Base-by-base conservation (phyloP, 352 stramenopile genomes). In the Pythium utonaiense region DNA sequence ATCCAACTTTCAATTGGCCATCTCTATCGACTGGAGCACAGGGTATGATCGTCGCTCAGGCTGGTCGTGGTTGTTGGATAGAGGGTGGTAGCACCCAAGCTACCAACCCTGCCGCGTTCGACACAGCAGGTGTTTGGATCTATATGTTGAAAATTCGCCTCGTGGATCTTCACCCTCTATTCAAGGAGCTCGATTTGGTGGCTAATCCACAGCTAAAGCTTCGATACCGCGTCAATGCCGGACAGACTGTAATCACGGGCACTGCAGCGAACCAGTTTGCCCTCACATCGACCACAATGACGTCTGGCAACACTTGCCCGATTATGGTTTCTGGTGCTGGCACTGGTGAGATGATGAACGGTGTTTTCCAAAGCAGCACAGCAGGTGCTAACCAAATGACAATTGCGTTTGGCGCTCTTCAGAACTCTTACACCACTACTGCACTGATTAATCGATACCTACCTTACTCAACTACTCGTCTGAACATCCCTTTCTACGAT, bases 401-500 rank as follows among this genome's bases (percentile, higher is more conserved):
- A 19, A 24, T 47, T n/a, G 8, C 6, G n/a, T 47, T 69, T 47
- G 62, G 53, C 36, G 24, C 54, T 41, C 19, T 69, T 13, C 45
- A 55, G 22, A 64, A 63, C 41, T 17, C 17, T 36, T 51, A 56
- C 10, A 55, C 62, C n/a, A 45, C 44, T 42, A 41, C 30, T 17
- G 10, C 44, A 3, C 19, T 24, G 14, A 45, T 52, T 57, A 38
- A 30, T 47, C 3, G 17, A 34, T 63, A 57, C 34, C 40, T 60
- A 25, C 53, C 62, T 22, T 64, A 48, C 33, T 55, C 53, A 6
- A 64, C 53, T 25, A 50, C 44, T 22, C 55, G 62, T 57, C 54
- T 63, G 28, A 45, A 63, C 22, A 63, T 74, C 48, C 58, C 67
- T 24, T 66, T 66, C 38, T 74, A 74, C 40, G 67, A 74, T 65